A percentile compares a stretch with the other conserved stretches of the same genome.
Evolutionary conservation across 768 basidiomycete genomes (phyloP).

Genomic region (Termitomyces sp.): DNA sequence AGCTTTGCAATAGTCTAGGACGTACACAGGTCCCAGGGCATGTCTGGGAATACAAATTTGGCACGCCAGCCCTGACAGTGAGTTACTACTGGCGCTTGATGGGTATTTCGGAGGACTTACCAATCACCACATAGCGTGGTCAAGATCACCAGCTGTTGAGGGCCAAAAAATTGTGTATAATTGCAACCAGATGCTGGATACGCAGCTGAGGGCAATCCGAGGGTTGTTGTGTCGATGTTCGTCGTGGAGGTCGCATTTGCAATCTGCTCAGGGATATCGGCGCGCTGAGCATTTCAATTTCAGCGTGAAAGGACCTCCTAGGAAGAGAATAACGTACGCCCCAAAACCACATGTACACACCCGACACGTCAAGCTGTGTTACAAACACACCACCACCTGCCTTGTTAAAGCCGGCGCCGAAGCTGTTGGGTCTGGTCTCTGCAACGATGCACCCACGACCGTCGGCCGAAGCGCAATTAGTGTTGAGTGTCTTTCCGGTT

Average conservation of each 20-base stretch:
- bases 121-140: constrained; percentile 62
- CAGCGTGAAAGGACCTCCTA: background rate
- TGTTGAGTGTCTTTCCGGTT: constrained; percentile 24
- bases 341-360: constrained; percentile 24
- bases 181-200: constrained; percentile 57
- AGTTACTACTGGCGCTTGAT: background rate
- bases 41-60: constrained; percentile 36
- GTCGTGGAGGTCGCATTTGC: constrained; percentile 29
- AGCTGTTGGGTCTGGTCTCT: constrained; percentile 42
- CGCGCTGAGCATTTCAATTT: constrained; percentile 25
- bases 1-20: background rate
- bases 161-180: constrained; percentile 51
- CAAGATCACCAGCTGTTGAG: constrained; percentile 64
- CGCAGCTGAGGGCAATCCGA: constrained; percentile 63
- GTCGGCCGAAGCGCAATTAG: constrained; percentile 24
- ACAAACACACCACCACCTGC: constrained; percentile 59
- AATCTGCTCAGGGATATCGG: constrained; percentile 38
- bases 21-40: constrained; percentile 42
- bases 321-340: constrained; percentile 16
- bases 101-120: constrained; percentile 15
- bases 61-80: constrained; percentile 38
- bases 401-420: constrained; percentile 42
- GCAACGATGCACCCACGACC: constrained; percentile 41
- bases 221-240: constrained; percentile 36
- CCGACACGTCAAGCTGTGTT: constrained; percentile 61